Conservation (phyloP, 2,329 filamentous ascomycete species). For the Ceratocystis smalleyi region DNA sequence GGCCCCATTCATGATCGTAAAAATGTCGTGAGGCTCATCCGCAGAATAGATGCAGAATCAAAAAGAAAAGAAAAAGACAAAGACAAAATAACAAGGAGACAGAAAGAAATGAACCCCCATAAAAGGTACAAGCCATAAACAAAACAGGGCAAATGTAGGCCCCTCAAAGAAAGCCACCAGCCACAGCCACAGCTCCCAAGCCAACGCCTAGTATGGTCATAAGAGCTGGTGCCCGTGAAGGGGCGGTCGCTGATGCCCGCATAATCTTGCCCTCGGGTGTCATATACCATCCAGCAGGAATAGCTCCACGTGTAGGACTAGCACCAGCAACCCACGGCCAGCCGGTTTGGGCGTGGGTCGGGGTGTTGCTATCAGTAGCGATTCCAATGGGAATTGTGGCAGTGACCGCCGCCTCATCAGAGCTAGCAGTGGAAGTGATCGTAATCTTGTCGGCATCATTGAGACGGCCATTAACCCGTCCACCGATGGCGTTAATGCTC, state of each 20-base stretch:
- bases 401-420: conserved; percentile 48
- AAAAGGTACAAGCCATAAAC: no score
- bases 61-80: background rate
- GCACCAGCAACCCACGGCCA: conserved; percentile 52
- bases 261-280: conserved; percentile 64
- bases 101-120: no score
- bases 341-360: conserved; percentile 40
- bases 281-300: conserved; percentile 71
- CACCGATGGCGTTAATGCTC: conserved; percentile 69
- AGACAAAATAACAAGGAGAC: background rate
- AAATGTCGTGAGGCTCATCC: background rate
- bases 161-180: background rate
- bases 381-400: conserved; percentile 58
- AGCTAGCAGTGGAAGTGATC: conserved; percentile 34
- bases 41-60: background rate
- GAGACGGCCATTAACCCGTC: conserved; percentile 54
- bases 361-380: conserved; percentile 38
- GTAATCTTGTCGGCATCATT: conserved; percentile 36
- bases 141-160: no score
- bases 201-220: conserved; percentile 19
- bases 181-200: background rate
- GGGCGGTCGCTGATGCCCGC: conserved; percentile 44
- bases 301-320: conserved; percentile 36
- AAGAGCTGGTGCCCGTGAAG: conserved; percentile 19
- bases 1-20: background rate